A percentile compares a stretch with the other conserved stretches of the same genome.
Conservation (phyloP, 2,329 filamentous ascomycete species). For the Paraconiothyrium sp. region DNA sequence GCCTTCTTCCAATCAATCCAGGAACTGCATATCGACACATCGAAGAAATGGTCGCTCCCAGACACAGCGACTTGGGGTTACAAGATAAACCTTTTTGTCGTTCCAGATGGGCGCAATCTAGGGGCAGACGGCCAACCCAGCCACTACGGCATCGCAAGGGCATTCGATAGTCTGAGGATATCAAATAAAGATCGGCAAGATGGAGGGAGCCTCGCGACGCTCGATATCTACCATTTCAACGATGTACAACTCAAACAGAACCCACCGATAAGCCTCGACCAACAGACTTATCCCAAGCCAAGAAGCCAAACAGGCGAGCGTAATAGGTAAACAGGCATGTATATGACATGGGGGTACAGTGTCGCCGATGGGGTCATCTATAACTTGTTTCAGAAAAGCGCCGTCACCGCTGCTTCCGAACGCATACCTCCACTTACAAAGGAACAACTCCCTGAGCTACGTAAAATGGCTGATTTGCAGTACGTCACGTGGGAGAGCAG, state of each 20-base stretch:
- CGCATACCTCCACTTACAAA: background rate
- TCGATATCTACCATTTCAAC: no score
- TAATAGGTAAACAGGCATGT: background rate
- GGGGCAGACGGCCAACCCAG: background rate
- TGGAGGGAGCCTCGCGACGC: background rate
- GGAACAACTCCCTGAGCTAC: background rate
- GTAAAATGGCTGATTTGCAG: constrained; percentile 1
- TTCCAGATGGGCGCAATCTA: background rate
- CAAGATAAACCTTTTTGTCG: background rate
- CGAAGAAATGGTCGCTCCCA: background rate
- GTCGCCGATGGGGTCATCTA: background rate
- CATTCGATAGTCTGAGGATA: constrained; percentile 1
- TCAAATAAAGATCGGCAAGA: constrained; percentile 8
- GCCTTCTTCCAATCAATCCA: background rate
- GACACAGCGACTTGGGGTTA: constrained; percentile 9
- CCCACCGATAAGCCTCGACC: background rate
- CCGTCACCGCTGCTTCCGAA: background rate
- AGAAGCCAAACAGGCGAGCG: no score
- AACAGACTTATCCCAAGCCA: background rate
- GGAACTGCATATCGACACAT: background rate
- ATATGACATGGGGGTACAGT: background rate
- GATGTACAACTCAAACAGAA: background rate
- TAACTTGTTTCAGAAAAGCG: constrained; percentile 3
- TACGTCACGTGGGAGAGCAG: constrained; percentile 2
- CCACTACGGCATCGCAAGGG: constrained; percentile 6